Evolutionary conservation across 768 basidiomycete species (phyloP), one percentile per base, ranked within the genome.

Genomic region (Phlebiopsis flavidoalba): DNA sequence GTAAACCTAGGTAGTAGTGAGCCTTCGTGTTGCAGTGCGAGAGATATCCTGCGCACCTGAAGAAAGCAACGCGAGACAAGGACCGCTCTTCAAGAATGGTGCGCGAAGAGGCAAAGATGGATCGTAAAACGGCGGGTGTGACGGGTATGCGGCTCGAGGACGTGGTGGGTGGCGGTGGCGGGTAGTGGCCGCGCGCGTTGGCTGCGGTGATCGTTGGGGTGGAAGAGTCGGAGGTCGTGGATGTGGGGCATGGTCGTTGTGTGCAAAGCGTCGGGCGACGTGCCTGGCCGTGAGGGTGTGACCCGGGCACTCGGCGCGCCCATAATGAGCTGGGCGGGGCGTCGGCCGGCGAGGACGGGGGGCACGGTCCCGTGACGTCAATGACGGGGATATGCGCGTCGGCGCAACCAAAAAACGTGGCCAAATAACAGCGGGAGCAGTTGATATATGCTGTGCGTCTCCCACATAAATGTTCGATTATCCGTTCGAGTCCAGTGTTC

Each of bases 21-120:
- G 36, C 19, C 4, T 45, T 8, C 7, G 47, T 12, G 40, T 8
- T 5, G 21, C 21, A 36, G 59, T 58, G 56, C 67, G 50, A 71
- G 11, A 26, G 22, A 14, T 40, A 19, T 5, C 33, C 37, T 7
- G 6, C 49, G 49, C 51, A 89, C 91, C 92, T 83, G 73, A 93
- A 93, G 77, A 94, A 94, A 33, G 92, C 91, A 55, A 91, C 80
- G 14, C 91, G 83, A 43, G 91, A 94, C 56, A 94, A 85, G 0
- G 89, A 86, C 31, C 92, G 83, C 71, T 94, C 91, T 70, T 94
- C 91, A 58, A 87, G 76, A 2, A 88, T 83, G 0, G 89, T 87
- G 14, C 91, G 83, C 21, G 91, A 93, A 12, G 91, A 93, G 26
- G 92, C 84, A 71, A 94, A 94, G 65, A 94, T 94, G 54, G 89